Base-by-base conservation (phyloP, 2,329 filamentous ascomycete species). In the Beauveria sp. region DNA sequence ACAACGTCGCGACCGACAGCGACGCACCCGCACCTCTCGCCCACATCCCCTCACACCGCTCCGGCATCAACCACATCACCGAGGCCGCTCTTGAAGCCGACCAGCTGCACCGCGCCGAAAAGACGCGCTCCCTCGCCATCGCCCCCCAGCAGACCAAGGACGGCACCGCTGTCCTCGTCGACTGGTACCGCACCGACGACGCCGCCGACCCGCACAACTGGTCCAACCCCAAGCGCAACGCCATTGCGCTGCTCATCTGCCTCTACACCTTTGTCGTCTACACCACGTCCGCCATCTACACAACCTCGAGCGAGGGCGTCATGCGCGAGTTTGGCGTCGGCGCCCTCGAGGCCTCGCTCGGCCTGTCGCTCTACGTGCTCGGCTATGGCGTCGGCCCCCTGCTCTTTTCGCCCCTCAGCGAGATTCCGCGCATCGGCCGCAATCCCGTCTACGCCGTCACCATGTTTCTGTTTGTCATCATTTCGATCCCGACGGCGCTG, bases 401-500 rank as follows among this genome's bases (percentile, higher is more conserved):
- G 28, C 64, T 90, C 26, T 89, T 84, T 73, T 85, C 84, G 0
- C 88, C 88, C 0, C 72, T 90, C 47, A 82, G 79, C 54, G 88
- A 91, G 72, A 83, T 90, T 24, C 86, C 87, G 0, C 69, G 79
- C 51, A 81, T 90, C 56, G 88, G 88, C 2, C 79, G 88, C 7
- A 90, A 86, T 66, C 83, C 84, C 0, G 81, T 87, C 6, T 91
- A 91, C 71, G 81, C 88, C 42, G 70, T 82, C 65, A 87, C 86
- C 10, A 87, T 90, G 75, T 81, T 82, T 62, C 75, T 90, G 30
- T 91, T 90, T 70, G 83, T 88, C 54, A 79, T 90, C 63, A 72
- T 91, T 12, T 84, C 81, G 6, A 79, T 90, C 18, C 86, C 87
- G 0, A 83, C 86, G 0, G 84, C 86, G 0, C 70, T 90, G 0